Conservation (phyloP, 495 filamentous ascomycete genomes). For the Symbiotaphrina buchneri region DNA sequence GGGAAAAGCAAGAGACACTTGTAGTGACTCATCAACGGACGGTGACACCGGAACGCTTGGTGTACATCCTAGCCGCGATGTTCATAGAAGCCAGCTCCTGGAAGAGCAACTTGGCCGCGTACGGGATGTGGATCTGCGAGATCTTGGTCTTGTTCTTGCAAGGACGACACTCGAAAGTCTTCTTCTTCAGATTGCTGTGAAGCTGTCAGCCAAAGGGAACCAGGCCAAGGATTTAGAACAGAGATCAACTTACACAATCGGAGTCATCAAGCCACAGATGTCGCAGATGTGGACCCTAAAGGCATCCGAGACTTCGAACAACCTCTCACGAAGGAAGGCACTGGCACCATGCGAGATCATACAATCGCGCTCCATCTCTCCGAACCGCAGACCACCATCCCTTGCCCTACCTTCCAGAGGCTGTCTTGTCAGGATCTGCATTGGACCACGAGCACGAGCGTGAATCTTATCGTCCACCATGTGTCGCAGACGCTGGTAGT, state of each 20-base stretch:
- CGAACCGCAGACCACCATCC: slow-evolving; percentile 96
- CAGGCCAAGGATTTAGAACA: slow-evolving; percentile 1
- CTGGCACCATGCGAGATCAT: slow-evolving; percentile 98
- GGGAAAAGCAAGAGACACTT: too few relatives aligned
- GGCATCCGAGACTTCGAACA: slow-evolving; percentile 96
- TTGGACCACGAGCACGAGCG: slow-evolving; percentile 79
- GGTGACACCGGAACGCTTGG: slow-evolving; percentile 49
- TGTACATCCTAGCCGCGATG: slow-evolving; percentile 93
- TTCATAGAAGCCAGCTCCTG: slow-evolving; percentile 97
- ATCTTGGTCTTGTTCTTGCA: slow-evolving; percentile 98
- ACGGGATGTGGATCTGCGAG: slow-evolving; percentile 90
- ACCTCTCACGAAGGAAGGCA: slow-evolving; percentile 86
- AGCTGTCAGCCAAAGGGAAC: slow-evolving; percentile 8
- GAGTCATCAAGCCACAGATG: slow-evolving; percentile 96
- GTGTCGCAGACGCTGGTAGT: slow-evolving; percentile 95
- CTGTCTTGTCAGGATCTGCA: slow-evolving; percentile 93
- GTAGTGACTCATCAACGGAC: slow-evolving; percentile 26
- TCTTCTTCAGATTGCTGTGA: slow-evolving; percentile 74
- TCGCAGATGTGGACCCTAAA: slow-evolving; percentile 97
- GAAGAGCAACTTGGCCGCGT: slow-evolving; percentile 95
- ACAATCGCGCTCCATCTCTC: slow-evolving; percentile 99
- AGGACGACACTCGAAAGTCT: slow-evolving; percentile 83
- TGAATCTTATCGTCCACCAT: slow-evolving; percentile 99
- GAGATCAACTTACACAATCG: slow-evolving; percentile 66
- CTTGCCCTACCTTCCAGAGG: slow-evolving; percentile 96